Base-by-base conservation (phyloP, 2,329 filamentous ascomycete genomes). In the Xylariaceae sp. region DNA sequence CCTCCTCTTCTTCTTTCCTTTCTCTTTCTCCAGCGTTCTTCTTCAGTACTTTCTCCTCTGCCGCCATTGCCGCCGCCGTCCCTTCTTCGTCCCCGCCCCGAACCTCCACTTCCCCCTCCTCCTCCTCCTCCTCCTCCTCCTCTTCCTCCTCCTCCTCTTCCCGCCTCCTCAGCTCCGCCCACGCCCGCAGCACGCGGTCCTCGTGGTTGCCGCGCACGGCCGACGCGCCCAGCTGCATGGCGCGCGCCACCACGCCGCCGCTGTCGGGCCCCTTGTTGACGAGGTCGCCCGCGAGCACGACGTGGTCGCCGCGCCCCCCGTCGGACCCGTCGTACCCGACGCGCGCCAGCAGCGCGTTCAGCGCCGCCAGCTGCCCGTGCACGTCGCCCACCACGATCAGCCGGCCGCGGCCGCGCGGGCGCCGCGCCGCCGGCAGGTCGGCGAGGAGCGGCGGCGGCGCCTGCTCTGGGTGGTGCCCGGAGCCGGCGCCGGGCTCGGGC, bases 171-270 rank as follows among this genome's bases (percentile, higher is more conserved):
- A 28, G 22, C 24, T 57, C 51, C 18, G 67, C 64, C 40, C 78
- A 73, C 1, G 78, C 71, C 7, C 81, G 69, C n/a, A 96, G 69
- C 14, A 95, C 69, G 15, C 79, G 73, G 56, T 96, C 89, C 56
- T 98, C 92, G 61, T 94, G 85, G 60, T 95, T 95, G 13, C 92
- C 92, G 32, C 90, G 80, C 7, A 96, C 87, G 42, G 78, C 85
- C 19, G 80, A 85, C 15, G 90, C 89, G 32, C 75, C 74, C 23
- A 90, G 62, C 11, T 72, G 61, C 55, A 87, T 83, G 23, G 86
- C 80, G 26, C 88, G 67, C 37, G 82, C 75, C 30, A 96, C 69
- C 1, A 94, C 85, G 23, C 80, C 86, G 1, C 70, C 51, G 19
- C 84, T 90, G 59, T 94, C 80, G 9, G 89, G 87, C 0, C 90